Base-by-base conservation (phyloP, 1,284 basidiomycete species). In the Pulchroboletus neoregius region DNA sequence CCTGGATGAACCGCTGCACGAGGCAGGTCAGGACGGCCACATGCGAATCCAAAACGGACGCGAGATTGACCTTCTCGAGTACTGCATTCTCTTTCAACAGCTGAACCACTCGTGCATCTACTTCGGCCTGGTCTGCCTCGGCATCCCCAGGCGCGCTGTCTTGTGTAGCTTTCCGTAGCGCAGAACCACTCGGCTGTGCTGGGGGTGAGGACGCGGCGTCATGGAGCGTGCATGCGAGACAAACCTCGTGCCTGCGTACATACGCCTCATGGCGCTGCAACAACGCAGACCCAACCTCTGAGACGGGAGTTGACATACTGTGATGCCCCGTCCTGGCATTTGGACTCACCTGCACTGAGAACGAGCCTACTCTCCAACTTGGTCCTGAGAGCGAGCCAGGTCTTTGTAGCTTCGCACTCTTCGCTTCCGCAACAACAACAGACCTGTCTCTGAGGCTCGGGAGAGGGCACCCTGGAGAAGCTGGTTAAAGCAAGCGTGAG, bases 221-320 rank as follows among this genome's bases (percentile, higher is more conserved):
- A 40, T 43, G 50, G 41, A 38, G 39, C 27, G 5, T 50, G 48
- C 56, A 46, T 52, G 59, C 28, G 49, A 60, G 40, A 65, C 70
- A 48, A 48, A 80, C 81, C 73, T 87, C 79, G 57, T 84, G 81
- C 55, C 78, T 75, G 46, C 86, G 81, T 40, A 93, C 78, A 63
- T 89, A 88, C 4, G 86, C 87, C 68, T 95, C 93, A 63, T 94
- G 91, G 52, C 87, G 76, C 60, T 88, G 82, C 39, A 97, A 67
- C 37, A 98, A 70, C 2, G 93, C 93, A 67, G 93, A 90, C 1
- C 94, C 94, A 39, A 97, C 87, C 72, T 96, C 93, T 92, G 56
- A 20, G 43, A 43, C 10, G 38, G 20, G 40, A 16, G 26, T 59
- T 51, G 42, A 39, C 22, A 49, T 43, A 34, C 6, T 24, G 16